Conservation (phyloP, 2,329 filamentous ascomycete species). For the Hypoxylon sp. region DNA sequence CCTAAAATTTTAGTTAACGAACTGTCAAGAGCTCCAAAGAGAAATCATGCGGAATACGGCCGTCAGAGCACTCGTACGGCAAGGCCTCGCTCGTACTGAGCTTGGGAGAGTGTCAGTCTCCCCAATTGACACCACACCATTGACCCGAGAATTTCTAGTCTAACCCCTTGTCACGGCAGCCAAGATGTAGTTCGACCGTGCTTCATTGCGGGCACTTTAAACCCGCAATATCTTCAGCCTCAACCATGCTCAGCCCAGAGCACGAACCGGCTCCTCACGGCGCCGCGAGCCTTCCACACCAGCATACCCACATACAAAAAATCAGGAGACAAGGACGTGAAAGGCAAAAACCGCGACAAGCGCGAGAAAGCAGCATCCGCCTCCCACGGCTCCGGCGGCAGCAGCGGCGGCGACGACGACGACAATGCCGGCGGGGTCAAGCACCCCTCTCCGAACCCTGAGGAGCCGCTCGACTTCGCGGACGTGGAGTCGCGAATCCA, state of each 20-base stretch:
- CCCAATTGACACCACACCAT: constrained; percentile 41
- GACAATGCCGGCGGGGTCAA: constrained; percentile 38
- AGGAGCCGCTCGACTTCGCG: constrained; percentile 65
- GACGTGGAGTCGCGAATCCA: constrained; percentile 63
- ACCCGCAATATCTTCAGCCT: background rate
- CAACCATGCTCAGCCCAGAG: constrained; percentile 7
- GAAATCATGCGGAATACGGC: constrained; percentile 44
- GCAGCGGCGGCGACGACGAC: constrained; percentile 9
- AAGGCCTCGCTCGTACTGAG: constrained; percentile 37
- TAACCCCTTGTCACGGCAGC: constrained; percentile 26
- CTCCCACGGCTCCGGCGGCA: constrained; percentile 3
- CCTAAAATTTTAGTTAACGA: constrained; percentile 21
- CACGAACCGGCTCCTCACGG: background rate
- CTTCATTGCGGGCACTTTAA: constrained; percentile 13
- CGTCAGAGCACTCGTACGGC: constrained; percentile 43
- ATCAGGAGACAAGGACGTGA: constrained; percentile 4
- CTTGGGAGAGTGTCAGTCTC: constrained; percentile 37
- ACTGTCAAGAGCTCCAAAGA: background rate
- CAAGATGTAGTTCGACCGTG: constrained; percentile 39
- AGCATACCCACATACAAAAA: constrained; percentile 12
- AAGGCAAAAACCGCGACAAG: constrained; percentile 5
- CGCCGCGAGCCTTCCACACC: constrained; percentile 32
- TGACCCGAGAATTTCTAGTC: background rate
- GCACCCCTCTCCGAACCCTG: constrained; percentile 56
- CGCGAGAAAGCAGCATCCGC: background rate